These are phyloP conservation scores for Rhizopogon rudus DNA, from an alignment of 768 basidiomycete species.

Conservation along the genomic window DNA sequence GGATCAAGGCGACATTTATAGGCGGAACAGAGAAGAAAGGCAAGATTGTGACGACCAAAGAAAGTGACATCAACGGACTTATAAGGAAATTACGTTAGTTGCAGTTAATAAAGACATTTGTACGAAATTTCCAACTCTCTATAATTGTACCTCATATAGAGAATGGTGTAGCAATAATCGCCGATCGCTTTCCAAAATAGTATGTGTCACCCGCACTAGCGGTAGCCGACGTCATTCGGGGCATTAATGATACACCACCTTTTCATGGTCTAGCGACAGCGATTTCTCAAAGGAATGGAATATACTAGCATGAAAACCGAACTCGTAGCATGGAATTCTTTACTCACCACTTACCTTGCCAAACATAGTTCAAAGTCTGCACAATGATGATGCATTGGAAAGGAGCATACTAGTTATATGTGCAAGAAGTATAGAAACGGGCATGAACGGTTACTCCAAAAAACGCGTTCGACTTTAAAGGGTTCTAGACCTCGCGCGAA, in stretches of 20 bases:
- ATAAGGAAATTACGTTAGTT: slow-evolving; percentile 15
- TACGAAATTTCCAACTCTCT: slow-evolving; percentile 2
- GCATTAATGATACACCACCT: too few species aligned
- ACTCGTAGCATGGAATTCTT: not conserved
- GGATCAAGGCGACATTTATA: slow-evolving; percentile 21
- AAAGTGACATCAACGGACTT: slow-evolving; percentile 27
- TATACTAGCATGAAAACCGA: not conserved
- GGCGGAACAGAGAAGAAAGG: slow-evolving; percentile 20
- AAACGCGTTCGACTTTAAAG: not conserved
- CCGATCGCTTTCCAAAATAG: not conserved
- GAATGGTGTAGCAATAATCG: not conserved
- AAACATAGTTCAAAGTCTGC: too few species aligned
- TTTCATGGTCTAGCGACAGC: too few species aligned
- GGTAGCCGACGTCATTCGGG: slow-evolving; percentile 1
- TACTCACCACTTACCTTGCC: too few species aligned
- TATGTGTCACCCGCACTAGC: not conserved
- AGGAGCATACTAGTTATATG: not conserved
- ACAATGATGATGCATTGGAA: not conserved
- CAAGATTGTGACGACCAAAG: slow-evolving; percentile 15
- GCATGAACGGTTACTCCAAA: not conserved
- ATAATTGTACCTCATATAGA: not conserved
- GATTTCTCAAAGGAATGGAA: not conserved
- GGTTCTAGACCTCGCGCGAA: not conserved
- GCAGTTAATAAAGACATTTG: slow-evolving; percentile 21
- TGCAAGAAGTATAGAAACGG: not conserved